Evolutionary conservation across 768 basidiomycete species (phyloP).

Genomic region (Amanita phalloides): DNA sequence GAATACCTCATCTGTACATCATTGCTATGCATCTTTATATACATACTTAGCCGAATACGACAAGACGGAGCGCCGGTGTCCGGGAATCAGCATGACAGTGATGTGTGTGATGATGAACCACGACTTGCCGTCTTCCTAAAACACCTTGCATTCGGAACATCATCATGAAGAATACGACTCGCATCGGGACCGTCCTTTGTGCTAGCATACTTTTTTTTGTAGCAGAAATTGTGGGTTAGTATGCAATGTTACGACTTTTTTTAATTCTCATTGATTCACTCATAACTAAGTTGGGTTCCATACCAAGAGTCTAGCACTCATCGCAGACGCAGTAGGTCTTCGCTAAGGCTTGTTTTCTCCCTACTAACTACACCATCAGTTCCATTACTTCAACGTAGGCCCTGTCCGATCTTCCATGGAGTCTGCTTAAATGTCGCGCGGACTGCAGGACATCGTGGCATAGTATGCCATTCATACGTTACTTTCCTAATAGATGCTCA

Average conservation of each 20-base stretch:
- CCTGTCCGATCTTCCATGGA: background rate
- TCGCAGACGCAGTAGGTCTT: conserved; percentile 42
- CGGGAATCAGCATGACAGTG: too few relatives aligned
- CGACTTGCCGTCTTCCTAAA: background rate
- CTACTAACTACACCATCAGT: conserved; percentile 19
- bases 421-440: background rate
- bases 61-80: too few relatives aligned
- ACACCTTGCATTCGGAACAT: background rate
- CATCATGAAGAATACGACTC: conserved; percentile 41
- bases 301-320: conserved; percentile 43
- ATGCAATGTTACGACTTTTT: background rate
- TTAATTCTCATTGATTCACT: background rate
- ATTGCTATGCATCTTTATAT: too few relatives aligned
- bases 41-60: too few relatives aligned
- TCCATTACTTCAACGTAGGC: conserved; percentile 43
- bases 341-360: background rate
- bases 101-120: too few relatives aligned
- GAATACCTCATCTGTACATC: too few relatives aligned
- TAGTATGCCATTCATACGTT: conserved; percentile 20
- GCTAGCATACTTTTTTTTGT: conserved; percentile 38
- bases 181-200: conserved; percentile 32
- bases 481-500: background rate
- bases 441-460: conserved; percentile 31
- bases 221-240: conserved; percentile 33
- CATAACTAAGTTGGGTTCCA: conserved; percentile 34